phyloP scores from a whole-genome alignment of 495 filamentous ascomycete genomes.

The Corynascus novoguineensis region DNA sequence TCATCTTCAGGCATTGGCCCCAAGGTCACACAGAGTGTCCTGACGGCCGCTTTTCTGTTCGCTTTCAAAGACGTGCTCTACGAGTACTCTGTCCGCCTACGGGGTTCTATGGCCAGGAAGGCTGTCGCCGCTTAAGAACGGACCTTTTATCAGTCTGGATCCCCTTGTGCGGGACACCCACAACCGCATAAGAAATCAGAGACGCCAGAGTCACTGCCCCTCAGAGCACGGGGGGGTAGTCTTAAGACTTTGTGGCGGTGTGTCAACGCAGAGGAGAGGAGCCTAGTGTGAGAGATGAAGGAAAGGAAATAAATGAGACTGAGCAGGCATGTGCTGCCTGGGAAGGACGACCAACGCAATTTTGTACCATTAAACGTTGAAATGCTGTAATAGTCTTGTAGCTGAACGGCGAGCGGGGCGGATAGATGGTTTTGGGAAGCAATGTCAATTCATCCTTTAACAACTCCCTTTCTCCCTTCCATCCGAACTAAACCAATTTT shows the following conservation, averaged over 20 bases:
- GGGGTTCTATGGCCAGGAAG: slow-evolving; percentile 38
- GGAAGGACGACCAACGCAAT: background rate
- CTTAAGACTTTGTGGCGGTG: too few species aligned
- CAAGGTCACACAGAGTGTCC: slow-evolving; percentile 92
- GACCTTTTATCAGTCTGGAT: too few species aligned
- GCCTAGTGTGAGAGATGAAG: too few species aligned
- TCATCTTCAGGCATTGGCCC: slow-evolving; percentile 68
- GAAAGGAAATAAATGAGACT: too few species aligned
- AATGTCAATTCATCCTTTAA: background rate
- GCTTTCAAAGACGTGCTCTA: slow-evolving; percentile 89
- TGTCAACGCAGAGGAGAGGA: too few species aligned
- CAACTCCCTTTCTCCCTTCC: background rate
- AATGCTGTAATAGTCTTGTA: background rate
- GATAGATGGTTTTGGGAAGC: background rate
- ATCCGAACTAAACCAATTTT: background rate
- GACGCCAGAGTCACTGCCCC: too few species aligned
- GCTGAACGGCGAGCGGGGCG: background rate
- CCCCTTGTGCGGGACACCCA: background rate
- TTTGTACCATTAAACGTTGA: background rate
- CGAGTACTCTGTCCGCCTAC: slow-evolving; percentile 47
- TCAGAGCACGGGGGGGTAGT: too few species aligned
- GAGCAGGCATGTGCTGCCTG: too few species aligned
- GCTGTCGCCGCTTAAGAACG: slow-evolving; percentile 31
- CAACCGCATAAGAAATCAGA: background rate
- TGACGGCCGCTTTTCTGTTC: slow-evolving; percentile 94